A percentile compares a stretch with the other conserved stretches of the same genome.
phyloP scores from a whole-genome alignment of 192 early-diverging fungal genomes.

The Oehlia diaphana region DNA sequence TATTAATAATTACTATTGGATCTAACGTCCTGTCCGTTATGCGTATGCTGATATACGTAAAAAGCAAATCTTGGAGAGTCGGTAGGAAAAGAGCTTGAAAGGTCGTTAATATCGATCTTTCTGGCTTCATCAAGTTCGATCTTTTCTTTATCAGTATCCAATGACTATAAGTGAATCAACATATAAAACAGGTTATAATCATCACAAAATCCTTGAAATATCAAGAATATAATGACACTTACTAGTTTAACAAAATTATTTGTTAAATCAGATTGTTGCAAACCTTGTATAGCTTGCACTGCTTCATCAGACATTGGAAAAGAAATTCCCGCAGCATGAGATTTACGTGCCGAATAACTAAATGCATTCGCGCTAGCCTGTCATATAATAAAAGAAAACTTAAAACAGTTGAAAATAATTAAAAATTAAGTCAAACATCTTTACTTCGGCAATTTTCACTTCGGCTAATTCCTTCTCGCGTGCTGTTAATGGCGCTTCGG shows the following conservation, averaged over 20 bases:
- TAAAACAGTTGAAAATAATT: neutral
- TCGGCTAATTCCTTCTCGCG: conserved; percentile 79
- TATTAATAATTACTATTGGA: conserved; percentile 45
- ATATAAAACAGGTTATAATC: neutral
- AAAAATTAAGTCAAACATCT: conserved; percentile 12
- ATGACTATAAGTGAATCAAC: conserved; percentile 29
- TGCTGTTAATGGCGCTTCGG: conserved; percentile 80
- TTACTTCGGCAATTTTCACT: conserved; percentile 59
- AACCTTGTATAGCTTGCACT: conserved; percentile 54
- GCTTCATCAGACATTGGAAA: conserved; percentile 66
- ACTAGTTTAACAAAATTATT: conserved; percentile 67
- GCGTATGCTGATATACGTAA: conserved; percentile 50
- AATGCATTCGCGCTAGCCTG: conserved; percentile 50
- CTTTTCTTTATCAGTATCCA: conserved; percentile 54
- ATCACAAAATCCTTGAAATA: neutral
- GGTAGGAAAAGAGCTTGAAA: conserved; percentile 52
- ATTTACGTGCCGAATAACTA: conserved; percentile 58
- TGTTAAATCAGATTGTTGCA: conserved; percentile 39
- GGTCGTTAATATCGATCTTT: conserved; percentile 47
- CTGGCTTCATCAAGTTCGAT: conserved; percentile 50
- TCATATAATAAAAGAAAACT: conserved; percentile 24
- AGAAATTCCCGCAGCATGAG: conserved; percentile 65
- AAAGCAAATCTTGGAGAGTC: conserved; percentile 77
- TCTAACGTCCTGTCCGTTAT: conserved; percentile 43
- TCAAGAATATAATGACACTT: conserved; percentile 29